Percentiles rank a stretch among this genome's conserved stretches.
Conservation (phyloP, 2,329 filamentous ascomycete species). For the Metarhizium rileyi region DNA sequence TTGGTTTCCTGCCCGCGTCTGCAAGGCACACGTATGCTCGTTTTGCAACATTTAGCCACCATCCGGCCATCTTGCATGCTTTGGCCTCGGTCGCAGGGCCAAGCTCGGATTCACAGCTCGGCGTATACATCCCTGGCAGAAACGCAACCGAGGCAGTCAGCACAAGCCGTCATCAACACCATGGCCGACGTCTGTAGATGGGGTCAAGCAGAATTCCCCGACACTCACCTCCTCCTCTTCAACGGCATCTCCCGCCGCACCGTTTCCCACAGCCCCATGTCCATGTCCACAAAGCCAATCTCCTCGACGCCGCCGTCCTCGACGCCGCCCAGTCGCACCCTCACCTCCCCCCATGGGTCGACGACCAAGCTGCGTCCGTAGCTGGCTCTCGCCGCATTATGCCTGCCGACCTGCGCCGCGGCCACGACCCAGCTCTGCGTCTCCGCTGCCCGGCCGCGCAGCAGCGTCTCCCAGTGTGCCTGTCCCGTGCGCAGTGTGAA, state of each 20-base stretch:
- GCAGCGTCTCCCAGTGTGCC: constrained; percentile 75
- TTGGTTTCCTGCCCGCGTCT: too few relatives aligned
- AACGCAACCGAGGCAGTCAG: not conserved
- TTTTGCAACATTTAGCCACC: too few relatives aligned
- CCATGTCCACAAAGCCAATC: constrained; percentile 46
- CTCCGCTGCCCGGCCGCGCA: constrained; percentile 78
- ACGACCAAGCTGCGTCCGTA: constrained; percentile 83
- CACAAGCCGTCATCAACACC: not conserved
- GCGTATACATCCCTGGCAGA: not conserved
- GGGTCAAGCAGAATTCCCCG: not conserved
- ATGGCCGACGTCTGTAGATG: too few relatives aligned
- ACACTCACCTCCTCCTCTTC: constrained; percentile 39
- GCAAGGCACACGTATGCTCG: too few relatives aligned
- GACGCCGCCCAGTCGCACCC: constrained; percentile 45
- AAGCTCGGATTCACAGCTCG: not conserved
- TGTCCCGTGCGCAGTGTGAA: constrained; percentile 80
- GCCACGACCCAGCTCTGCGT: constrained; percentile 82
- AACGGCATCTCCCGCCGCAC: constrained; percentile 45
- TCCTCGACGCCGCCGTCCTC: constrained; percentile 33
- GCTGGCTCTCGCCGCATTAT: constrained; percentile 65
- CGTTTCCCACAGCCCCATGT: constrained; percentile 35
- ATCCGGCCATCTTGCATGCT: too few relatives aligned
- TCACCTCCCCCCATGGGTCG: constrained; percentile 74
- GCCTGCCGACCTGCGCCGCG: constrained; percentile 66
- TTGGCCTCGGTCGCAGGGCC: too few relatives aligned